Evolutionary conservation across 805 yeast genomes (phyloP).

Genomic region (Wickerhamiella siamensis): DNA sequence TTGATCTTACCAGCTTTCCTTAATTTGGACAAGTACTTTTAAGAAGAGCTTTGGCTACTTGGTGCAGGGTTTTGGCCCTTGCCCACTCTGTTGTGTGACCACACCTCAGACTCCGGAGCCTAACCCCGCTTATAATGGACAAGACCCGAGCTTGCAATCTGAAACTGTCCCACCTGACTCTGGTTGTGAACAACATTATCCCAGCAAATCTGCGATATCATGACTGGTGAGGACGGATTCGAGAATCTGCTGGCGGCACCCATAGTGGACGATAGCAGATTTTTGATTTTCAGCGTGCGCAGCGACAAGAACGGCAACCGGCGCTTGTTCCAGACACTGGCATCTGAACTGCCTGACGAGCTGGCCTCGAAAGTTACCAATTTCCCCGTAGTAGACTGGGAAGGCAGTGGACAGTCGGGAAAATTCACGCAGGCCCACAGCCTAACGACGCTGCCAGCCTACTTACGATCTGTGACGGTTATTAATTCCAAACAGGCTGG

Average conservation of each 20-base stretch:
- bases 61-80: too few relatives aligned
- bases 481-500: constrained; percentile 25
- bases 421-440: neutral
- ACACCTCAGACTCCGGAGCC: too few relatives aligned
- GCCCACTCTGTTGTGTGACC: too few relatives aligned
- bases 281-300: neutral
- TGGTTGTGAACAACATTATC: neutral
- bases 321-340: neutral
- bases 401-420: neutral
- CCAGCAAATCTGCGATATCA: neutral
- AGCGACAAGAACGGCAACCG: neutral
- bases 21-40: too few relatives aligned
- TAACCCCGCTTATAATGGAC: neutral
- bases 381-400: neutral
- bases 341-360: neutral
- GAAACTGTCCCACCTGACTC: neutral
- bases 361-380: neutral
- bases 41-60: too few relatives aligned
- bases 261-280: neutral
- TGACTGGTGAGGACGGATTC: neutral
- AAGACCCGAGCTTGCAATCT: neutral
- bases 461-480: constrained; percentile 21
- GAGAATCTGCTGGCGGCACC: neutral
- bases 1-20: too few relatives aligned
- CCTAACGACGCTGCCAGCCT: constrained; percentile 13